Evolutionary conservation across 768 basidiomycete species (phyloP), one percentile per base, ranked within the genome.

Genomic region (Pleurotus pulmonarius): DNA sequence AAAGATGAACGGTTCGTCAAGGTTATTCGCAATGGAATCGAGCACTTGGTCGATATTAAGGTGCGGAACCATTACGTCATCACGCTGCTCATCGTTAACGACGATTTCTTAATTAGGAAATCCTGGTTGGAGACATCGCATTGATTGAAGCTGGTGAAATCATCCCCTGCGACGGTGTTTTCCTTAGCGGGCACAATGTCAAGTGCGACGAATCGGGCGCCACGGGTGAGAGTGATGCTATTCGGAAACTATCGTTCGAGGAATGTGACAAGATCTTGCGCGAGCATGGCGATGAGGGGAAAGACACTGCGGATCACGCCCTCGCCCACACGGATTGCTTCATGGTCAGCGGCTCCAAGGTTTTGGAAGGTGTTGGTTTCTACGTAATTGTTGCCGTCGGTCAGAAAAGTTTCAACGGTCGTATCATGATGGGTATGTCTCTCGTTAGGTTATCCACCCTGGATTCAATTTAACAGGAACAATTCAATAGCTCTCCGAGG

Each of bases 131-230:
- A 43, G 96, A 99, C 63, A 80, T 99, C 57, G 90, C 90, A 13
- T 75, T 92, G 15, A 69, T 98, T 39, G 95, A 98, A 75, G 94
- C 97, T 0, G 97, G 97, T 56, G 96, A 99, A 68, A 87, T 98
- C 57, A 68, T 98, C 13, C 97, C 97, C 47, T 96, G 94, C 70
- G 97, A 99, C 67, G 97, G 97, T 54, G 78, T 99, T 65, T 97
- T 96, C 74, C 73, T 99, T 25, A 76, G 83, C 6, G 96, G 97
- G 18, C 92, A 98, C 71, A 94, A 93, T 61, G 88, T 98, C 63
- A 88, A 84, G 66, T 98, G 95, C 68, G 97, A 99, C 65, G 97
- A 98, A 69, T 93, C 92, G 22, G 92, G 92, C 18, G 94, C 94
- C 43, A 98, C 97, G 0, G 97, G 96, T 61, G 97, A 99, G 74